phyloP scores from a whole-genome alignment of 2,329 filamentous ascomycete genomes.

The Curvularia sp. region DNA sequence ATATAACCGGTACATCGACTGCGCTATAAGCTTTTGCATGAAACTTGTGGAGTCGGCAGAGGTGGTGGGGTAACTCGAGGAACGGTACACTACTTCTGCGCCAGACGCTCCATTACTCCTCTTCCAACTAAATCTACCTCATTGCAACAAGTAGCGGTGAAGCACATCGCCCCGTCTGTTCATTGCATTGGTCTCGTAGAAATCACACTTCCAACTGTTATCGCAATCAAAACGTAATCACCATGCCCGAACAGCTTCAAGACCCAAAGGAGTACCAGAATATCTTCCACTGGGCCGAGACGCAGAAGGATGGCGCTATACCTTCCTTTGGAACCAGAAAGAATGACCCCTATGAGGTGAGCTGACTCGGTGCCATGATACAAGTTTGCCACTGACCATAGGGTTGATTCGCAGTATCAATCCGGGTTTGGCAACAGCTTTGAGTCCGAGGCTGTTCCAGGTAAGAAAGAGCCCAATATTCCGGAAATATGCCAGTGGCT shows the following conservation, averaged over 20 bases:
- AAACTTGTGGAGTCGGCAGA: slow-evolving; percentile 20
- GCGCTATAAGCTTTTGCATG: slow-evolving; percentile 3
- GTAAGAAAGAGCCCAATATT: slow-evolving; percentile 21
- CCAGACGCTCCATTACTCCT: slow-evolving; percentile 1
- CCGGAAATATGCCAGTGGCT: slow-evolving; percentile 15
- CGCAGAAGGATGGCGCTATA: slow-evolving; percentile 63
- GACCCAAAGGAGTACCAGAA: slow-evolving; percentile 49
- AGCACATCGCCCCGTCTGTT: neutral
- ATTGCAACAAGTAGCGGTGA: slow-evolving; percentile 1
- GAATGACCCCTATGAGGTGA: slow-evolving; percentile 62
- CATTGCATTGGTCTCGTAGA: slow-evolving; percentile 4
- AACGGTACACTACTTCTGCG: slow-evolving; percentile 15
- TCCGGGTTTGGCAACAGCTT: slow-evolving; percentile 63
- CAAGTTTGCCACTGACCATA: slow-evolving; percentile 15
- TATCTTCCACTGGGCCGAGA: slow-evolving; percentile 62
- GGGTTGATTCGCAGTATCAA: slow-evolving; percentile 55
- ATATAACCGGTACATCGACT: slow-evolving; percentile 5
- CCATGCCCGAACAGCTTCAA: slow-evolving; percentile 38
- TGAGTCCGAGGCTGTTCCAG: slow-evolving; percentile 56
- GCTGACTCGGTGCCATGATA: slow-evolving; percentile 15
- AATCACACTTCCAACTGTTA: neutral
- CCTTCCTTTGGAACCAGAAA: slow-evolving; percentile 62
- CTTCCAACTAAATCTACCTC: neutral
- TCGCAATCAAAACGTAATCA: slow-evolving; percentile 9
- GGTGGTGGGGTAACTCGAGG: slow-evolving; percentile 14